These are phyloP conservation scores for Torulaspora pretoriensis DNA, from an alignment of 1,139 yeast species.

Conservation along the genomic window DNA sequence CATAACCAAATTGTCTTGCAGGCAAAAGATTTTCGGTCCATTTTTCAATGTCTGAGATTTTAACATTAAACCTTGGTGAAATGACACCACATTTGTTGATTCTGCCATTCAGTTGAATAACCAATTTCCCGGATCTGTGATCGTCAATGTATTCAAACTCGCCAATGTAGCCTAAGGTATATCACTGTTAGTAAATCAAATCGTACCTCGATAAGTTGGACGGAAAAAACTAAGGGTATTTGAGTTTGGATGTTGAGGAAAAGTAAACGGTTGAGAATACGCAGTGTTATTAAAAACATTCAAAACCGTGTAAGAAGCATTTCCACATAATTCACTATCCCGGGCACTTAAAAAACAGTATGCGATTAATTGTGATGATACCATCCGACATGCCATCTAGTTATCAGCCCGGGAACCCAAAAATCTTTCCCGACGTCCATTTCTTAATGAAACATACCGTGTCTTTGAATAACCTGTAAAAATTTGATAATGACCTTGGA, in stretches of 20 bases:
- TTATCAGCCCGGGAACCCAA: slow-evolving; percentile 74
- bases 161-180: slow-evolving; percentile 76
- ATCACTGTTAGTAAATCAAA: neutral
- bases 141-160: slow-evolving; percentile 98
- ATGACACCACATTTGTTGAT: slow-evolving; percentile 98
- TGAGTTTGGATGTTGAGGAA: slow-evolving; percentile 54
- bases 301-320: slow-evolving; percentile 72
- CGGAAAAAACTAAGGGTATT: neutral
- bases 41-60: slow-evolving; percentile 88
- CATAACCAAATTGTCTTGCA: slow-evolving; percentile 98
- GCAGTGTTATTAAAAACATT: slow-evolving; percentile 7
- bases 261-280: slow-evolving; percentile 56
- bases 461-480: slow-evolving; percentile 96
- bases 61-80: slow-evolving; percentile 96
- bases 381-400: slow-evolving; percentile 91
- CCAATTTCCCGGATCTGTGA: slow-evolving; percentile 98
- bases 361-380: slow-evolving; percentile 51
- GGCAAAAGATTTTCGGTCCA: slow-evolving; percentile 98
- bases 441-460: slow-evolving; percentile 49
- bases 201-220: neutral
- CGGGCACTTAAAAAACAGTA: slow-evolving; percentile 97
- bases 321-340: slow-evolving; percentile 62
- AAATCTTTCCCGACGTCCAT: neutral
- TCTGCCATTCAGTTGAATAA: slow-evolving; percentile 95
- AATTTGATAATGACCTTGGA: slow-evolving; percentile 98